A percentile compares a stretch with the other conserved stretches of the same genome.
phyloP scores from a whole-genome alignment of 371 early-diverging fungal species.

The Syncephalis fuscata region DNA sequence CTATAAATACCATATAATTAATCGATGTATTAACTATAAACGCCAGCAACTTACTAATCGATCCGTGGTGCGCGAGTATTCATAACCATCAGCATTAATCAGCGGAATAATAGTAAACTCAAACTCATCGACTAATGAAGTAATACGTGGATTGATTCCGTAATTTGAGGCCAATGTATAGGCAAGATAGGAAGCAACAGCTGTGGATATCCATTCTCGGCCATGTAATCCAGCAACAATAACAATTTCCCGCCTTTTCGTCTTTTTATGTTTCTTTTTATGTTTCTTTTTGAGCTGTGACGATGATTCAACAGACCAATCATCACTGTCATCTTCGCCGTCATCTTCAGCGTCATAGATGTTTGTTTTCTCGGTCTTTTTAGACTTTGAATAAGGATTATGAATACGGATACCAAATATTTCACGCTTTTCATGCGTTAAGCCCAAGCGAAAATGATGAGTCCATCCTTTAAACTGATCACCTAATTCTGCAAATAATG shows the following conservation, averaged over 20 bases:
- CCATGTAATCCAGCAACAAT: conserved; percentile 13
- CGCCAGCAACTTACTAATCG: not conserved
- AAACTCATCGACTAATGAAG: conserved; percentile 13
- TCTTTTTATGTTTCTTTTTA: too few relatives aligned
- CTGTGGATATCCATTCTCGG: conserved; percentile 19
- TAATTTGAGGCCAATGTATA: conserved; percentile 15
- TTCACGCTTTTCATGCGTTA: conserved; percentile 18
- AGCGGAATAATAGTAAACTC: conserved; percentile 19
- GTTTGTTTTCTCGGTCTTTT: conserved; percentile 5
- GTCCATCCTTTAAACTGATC: not conserved
- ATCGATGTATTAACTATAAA: not conserved
- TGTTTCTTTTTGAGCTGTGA: too few relatives aligned
- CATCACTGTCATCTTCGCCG: too few relatives aligned
- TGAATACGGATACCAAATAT: conserved; percentile 19
- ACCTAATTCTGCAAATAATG: too few relatives aligned
- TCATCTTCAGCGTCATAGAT: too few relatives aligned
- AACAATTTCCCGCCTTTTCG: too few relatives aligned
- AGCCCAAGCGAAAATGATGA: conserved; percentile 14
- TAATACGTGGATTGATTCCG: conserved; percentile 11
- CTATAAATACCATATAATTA: conserved; percentile 11
- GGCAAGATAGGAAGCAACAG: conserved; percentile 15
- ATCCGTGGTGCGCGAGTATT: conserved; percentile 11
- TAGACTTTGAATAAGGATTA: conserved; percentile 7
- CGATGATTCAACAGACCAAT: too few relatives aligned
- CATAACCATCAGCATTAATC: conserved; percentile 27